phyloP scores from a whole-genome alignment of 1,284 basidiomycete genomes.

The Cystobasidiaceae sp. region DNA sequence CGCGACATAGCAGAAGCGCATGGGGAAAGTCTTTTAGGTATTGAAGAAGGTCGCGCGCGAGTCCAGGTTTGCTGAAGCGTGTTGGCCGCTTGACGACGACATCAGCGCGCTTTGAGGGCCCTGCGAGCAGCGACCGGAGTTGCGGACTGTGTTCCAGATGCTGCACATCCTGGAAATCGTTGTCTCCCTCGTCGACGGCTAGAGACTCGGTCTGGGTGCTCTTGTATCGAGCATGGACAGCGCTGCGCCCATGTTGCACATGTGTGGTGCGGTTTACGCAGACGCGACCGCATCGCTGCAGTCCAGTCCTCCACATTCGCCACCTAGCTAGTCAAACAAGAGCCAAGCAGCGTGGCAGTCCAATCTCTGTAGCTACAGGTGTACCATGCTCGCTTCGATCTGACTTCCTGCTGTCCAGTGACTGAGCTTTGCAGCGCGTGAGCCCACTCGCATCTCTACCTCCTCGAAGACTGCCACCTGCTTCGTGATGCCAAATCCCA shows the following conservation, averaged over 20 bases:
- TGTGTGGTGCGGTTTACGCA: background rate
- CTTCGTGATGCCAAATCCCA: constrained; percentile 10
- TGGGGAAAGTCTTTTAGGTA: constrained; percentile 75
- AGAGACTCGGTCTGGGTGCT: constrained; percentile 1
- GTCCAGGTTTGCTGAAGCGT: constrained; percentile 48
- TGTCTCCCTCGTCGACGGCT: too few species aligned
- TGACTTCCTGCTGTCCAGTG: too few species aligned
- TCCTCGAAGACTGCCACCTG: constrained; percentile 5
- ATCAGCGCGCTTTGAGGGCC: constrained; percentile 6
- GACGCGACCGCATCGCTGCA: too few species aligned
- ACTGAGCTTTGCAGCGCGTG: background rate
- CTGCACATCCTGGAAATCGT: background rate
- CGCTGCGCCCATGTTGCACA: background rate
- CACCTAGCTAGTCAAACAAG: too few species aligned
- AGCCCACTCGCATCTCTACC: constrained; percentile 8
- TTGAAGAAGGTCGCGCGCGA: constrained; percentile 60
- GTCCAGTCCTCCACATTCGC: too few species aligned
- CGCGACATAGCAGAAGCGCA: constrained; percentile 80
- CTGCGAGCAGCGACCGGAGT: constrained; percentile 7
- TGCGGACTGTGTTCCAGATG: constrained; percentile 12
- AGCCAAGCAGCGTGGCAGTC: too few species aligned
- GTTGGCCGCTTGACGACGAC: constrained; percentile 20
- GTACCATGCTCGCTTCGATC: too few species aligned
- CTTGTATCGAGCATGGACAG: background rate
- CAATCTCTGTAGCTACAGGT: too few species aligned